These are phyloP conservation scores for Ichthyophthirius multifiliis DNA, from an alignment of 169 alveolate genomes.

Conservation along the genomic window DNA sequence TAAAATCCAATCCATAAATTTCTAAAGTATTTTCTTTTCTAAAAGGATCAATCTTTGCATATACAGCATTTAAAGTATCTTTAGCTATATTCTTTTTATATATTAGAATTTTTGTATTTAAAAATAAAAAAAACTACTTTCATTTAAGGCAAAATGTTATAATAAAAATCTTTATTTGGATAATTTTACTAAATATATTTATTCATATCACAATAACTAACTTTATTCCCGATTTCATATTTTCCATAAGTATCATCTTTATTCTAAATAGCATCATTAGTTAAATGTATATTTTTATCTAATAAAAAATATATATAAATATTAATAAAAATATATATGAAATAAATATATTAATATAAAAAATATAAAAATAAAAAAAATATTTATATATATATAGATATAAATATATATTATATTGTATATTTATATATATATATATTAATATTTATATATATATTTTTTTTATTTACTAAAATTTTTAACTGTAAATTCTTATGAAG, in stretches of 20 bases:
- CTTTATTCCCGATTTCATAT: not conserved
- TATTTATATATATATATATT: too few relatives aligned
- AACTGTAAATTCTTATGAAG: constrained; percentile 47
- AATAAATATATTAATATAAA: too few relatives aligned
- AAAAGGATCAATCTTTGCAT: constrained; percentile 63
- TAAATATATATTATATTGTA: not conserved
- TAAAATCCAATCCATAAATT: constrained; percentile 80
- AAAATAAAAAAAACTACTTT: constrained; percentile 10
- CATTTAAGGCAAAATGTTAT: constrained; percentile 54
- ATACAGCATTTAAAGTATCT: constrained; percentile 62
- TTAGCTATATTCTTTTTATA: constrained; percentile 42
- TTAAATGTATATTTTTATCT: too few relatives aligned
- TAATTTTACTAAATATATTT: constrained; percentile 46
- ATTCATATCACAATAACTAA: constrained; percentile 43
- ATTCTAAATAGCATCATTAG: too few relatives aligned
- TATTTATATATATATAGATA: too few relatives aligned
- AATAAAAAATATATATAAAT: too few relatives aligned
- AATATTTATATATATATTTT: too few relatives aligned
- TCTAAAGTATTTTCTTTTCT: constrained; percentile 67
- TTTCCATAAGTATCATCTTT: too few relatives aligned
- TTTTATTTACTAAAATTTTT: constrained; percentile 37
- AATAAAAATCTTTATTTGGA: constrained; percentile 53
- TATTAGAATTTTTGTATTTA: not conserved
- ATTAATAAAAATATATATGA: too few relatives aligned
- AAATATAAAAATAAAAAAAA: too few relatives aligned